phyloP scores from a whole-genome alignment of 257 asterid species.

The Fraxinus americana region DNA sequence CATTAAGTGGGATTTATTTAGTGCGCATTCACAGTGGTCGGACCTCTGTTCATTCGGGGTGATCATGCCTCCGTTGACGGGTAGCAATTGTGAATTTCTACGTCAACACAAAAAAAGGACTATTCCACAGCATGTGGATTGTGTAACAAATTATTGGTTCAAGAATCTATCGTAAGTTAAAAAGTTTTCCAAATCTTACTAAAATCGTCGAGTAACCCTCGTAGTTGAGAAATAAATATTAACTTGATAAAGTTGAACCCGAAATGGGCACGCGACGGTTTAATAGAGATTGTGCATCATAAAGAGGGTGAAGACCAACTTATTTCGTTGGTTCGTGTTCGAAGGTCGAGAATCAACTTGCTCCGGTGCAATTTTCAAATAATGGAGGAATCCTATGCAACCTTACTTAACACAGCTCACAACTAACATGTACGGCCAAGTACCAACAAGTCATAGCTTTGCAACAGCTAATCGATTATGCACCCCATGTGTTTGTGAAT shows the following conservation, averaged over 20 bases:
- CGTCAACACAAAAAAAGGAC: not conserved
- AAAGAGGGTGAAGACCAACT: too few species aligned
- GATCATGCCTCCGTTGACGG: too few species aligned
- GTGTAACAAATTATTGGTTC: slow-evolving; percentile 28
- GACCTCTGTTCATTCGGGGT: too few species aligned
- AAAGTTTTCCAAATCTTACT: not conserved
- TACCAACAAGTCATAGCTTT: not conserved
- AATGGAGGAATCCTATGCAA: not conserved
- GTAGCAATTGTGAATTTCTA: too few species aligned
- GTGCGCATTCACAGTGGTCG: too few species aligned
- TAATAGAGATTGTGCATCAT: not conserved
- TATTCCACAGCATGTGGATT: not conserved
- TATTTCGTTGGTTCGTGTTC: too few species aligned
- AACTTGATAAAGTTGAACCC: not conserved
- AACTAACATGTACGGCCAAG: not conserved
- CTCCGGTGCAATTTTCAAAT: not conserved
- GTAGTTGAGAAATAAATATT: too few species aligned
- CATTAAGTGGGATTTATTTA: too few species aligned
- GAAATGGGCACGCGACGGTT: too few species aligned
- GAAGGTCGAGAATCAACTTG: not conserved
- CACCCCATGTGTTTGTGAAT: not conserved
- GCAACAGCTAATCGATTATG: not conserved
- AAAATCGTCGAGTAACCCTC: too few species aligned
- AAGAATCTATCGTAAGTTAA: not conserved
- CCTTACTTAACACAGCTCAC: not conserved